Evolutionary conservation across 352 stramenopile genomes (phyloP).

Genomic region (Phytophthora hybrid): DNA sequence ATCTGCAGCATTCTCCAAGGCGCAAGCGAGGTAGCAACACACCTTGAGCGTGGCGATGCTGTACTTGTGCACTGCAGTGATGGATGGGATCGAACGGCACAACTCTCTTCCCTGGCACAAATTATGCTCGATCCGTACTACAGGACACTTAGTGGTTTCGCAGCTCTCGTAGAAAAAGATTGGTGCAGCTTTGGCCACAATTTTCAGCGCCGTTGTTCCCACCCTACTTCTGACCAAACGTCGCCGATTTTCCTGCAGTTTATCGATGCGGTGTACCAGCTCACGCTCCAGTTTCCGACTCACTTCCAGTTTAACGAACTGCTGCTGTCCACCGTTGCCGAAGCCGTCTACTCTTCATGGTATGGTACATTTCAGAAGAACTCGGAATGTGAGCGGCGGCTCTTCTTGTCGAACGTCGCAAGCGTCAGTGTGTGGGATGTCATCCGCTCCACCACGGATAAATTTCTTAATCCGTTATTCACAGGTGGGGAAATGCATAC

Average conservation of each 20-base stretch:
- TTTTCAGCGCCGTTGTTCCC: slow-evolving; percentile 83
- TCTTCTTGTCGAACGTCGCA: slow-evolving; percentile 71
- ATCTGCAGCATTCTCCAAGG: slow-evolving; percentile 83
- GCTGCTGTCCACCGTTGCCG: slow-evolving; percentile 93
- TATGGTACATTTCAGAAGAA: slow-evolving; percentile 95
- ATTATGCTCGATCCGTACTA: slow-evolving; percentile 90
- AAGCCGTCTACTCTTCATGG: slow-evolving; percentile 97
- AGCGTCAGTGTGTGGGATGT: slow-evolving; percentile 89
- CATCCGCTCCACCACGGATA: slow-evolving; percentile 82
- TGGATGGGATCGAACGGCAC: slow-evolving; percentile 85
- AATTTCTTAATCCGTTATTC: slow-evolving; percentile 87
- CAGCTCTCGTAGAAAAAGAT: slow-evolving; percentile 82
- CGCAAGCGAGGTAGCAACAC: slow-evolving; percentile 74
- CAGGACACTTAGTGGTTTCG: slow-evolving; percentile 56
- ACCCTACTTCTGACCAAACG: slow-evolving; percentile 92
- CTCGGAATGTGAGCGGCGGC: slow-evolving; percentile 75
- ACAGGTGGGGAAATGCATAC: slow-evolving; percentile 46
- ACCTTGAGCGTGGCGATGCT: slow-evolving; percentile 79
- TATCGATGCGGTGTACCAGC: slow-evolving; percentile 98
- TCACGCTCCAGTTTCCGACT: slow-evolving; percentile 96
- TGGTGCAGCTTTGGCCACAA: slow-evolving; percentile 92
- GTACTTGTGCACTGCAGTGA: slow-evolving; percentile 89
- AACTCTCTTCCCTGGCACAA: slow-evolving; percentile 78
- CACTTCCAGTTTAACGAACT: slow-evolving; percentile 99
- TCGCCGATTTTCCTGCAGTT: slow-evolving; percentile 99